Percentiles rank a stretch among this genome's conserved stretches.
Conservation (phyloP, 768 basidiomycete species). For the Russula foetens region DNA sequence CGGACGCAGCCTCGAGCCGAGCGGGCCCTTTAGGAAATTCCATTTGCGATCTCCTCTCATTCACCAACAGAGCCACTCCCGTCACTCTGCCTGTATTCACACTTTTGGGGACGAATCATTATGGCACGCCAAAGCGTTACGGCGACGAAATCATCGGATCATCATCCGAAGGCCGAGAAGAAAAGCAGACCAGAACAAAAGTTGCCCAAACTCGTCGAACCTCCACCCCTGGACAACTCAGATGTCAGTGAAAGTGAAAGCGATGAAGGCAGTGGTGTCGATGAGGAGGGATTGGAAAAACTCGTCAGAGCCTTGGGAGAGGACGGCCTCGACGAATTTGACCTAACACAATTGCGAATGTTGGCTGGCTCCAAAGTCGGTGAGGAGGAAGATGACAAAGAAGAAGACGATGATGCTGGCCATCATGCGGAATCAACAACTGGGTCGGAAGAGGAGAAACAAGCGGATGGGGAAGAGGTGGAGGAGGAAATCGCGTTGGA, state of each 20-base stretch:
- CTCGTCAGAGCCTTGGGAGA: constrained; percentile 53
- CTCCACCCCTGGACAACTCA: not conserved
- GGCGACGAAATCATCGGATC: not conserved
- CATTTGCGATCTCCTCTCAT: not conserved
- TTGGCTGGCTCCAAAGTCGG: constrained; percentile 29
- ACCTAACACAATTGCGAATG: constrained; percentile 43
- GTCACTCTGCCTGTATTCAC: too few relatives aligned
- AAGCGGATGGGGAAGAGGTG: constrained; percentile 23
- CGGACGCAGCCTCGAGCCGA: too few relatives aligned
- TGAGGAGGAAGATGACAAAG: constrained; percentile 15
- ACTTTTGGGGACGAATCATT: not conserved
- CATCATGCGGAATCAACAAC: constrained; percentile 30
- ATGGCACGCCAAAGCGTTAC: not conserved
- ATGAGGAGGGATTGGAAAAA: constrained; percentile 49
- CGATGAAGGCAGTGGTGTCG: constrained; percentile 34
- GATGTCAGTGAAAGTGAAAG: not conserved
- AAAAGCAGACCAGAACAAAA: not conserved
- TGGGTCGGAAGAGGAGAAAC: constrained; percentile 26
- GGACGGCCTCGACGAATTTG: constrained; percentile 59
- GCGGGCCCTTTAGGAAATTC: not conserved
- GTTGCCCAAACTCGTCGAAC: not conserved
- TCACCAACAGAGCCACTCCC: not conserved
- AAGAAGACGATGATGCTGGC: constrained; percentile 27
- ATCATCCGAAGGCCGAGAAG: not conserved
- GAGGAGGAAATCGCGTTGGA: constrained; percentile 52